phyloP scores from a whole-genome alignment of 2,329 filamentous ascomycete genomes.

The Ciborinia camelliae region DNA sequence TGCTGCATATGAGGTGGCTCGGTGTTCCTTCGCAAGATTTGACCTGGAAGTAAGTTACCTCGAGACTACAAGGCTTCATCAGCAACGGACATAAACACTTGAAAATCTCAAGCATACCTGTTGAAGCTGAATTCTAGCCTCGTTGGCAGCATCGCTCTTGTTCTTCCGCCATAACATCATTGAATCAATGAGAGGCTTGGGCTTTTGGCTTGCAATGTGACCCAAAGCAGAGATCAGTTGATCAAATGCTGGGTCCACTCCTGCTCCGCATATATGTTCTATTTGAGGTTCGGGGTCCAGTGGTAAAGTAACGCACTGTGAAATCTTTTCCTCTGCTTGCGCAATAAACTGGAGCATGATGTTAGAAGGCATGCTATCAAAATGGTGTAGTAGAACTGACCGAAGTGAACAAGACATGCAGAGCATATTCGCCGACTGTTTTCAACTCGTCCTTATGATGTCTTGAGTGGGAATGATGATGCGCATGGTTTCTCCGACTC shows the following conservation, averaged over 20 bases:
- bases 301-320: slow-evolving; percentile 76
- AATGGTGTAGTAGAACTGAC: slow-evolving; percentile 46
- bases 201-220: slow-evolving; percentile 90
- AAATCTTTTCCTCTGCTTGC: slow-evolving; percentile 94
- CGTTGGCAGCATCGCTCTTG: slow-evolving; percentile 84
- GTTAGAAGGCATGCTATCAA: slow-evolving; percentile 31
- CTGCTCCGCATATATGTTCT: slow-evolving; percentile 85
- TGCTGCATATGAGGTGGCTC: slow-evolving; percentile 50
- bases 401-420: slow-evolving; percentile 94
- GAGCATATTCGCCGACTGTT: slow-evolving; percentile 95
- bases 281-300: slow-evolving; percentile 80
- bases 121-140: slow-evolving; percentile 58
- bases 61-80: slow-evolving; percentile 26
- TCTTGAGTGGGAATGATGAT: slow-evolving; percentile 62
- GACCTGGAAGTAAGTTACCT: slow-evolving; percentile 28
- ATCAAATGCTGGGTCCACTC: slow-evolving; percentile 85
- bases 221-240: slow-evolving; percentile 90
- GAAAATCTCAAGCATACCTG: slow-evolving; percentile 39
- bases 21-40: slow-evolving; percentile 66
- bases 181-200: slow-evolving; percentile 91
- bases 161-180: slow-evolving; percentile 98
- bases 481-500: slow-evolving; percentile 69
- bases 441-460: slow-evolving; percentile 72
- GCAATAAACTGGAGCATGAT: slow-evolving; percentile 68
- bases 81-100: slow-evolving; percentile 1